A percentile compares a stretch with the other conserved stretches of the same genome.
Conservation (phyloP, 441 rosid species). For the Eugenia klotzschiana region DNA sequence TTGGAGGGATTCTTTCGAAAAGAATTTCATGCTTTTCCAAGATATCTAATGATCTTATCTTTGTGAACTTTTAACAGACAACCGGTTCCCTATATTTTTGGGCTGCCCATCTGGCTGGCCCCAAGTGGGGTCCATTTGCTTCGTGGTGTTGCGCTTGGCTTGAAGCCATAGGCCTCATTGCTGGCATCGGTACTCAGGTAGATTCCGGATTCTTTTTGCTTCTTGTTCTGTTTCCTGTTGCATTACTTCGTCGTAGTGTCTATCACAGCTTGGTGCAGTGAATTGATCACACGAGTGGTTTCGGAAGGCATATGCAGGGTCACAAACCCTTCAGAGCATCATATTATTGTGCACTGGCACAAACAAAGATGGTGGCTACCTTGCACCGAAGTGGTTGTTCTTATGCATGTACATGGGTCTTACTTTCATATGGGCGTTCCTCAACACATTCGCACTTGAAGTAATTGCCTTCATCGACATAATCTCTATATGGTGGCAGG, state of each 20-base stretch:
- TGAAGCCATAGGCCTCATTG: slow-evolving; percentile 43
- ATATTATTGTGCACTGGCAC: slow-evolving; percentile 43
- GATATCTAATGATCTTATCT: not conserved
- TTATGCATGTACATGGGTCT: slow-evolving; percentile 43
- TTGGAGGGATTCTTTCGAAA: not conserved
- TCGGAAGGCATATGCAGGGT: slow-evolving; percentile 44
- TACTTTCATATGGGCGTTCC: slow-evolving; percentile 42
- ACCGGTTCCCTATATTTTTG: slow-evolving; percentile 60
- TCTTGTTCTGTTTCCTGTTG: not conserved
- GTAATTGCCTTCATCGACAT: slow-evolving; percentile 45
- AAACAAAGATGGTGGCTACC: slow-evolving; percentile 47
- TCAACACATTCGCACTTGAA: slow-evolving; percentile 43
- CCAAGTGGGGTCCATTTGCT: slow-evolving; percentile 58
- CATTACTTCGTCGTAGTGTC: not conserved
- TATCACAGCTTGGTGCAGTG: not conserved
- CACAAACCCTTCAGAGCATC: slow-evolving; percentile 51
- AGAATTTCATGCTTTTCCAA: not conserved
- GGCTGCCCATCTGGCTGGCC: slow-evolving; percentile 63
- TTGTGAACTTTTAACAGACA: slow-evolving; percentile 20
- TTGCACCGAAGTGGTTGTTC: slow-evolving; percentile 39
- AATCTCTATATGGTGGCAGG: slow-evolving; percentile 70
- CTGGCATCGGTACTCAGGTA: slow-evolving; percentile 55
- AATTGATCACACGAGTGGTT: not conserved
- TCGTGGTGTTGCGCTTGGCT: slow-evolving; percentile 74
- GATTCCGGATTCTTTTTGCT: not conserved